These are phyloP conservation scores for Penicillium longicatenatum DNA, from an alignment of 495 filamentous ascomycete genomes.

Conservation along the genomic window DNA sequence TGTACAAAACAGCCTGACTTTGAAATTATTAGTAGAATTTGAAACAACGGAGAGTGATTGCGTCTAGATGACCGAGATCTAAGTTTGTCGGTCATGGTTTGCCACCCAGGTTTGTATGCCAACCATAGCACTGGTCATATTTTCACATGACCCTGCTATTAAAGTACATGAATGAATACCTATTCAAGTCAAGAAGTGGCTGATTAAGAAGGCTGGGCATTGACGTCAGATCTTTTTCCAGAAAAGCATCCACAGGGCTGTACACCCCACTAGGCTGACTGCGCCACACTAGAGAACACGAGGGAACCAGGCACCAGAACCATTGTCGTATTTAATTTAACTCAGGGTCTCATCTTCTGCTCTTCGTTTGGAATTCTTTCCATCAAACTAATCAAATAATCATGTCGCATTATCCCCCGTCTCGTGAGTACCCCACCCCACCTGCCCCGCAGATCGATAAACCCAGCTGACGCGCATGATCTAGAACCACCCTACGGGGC, in stretches of 20 bases:
- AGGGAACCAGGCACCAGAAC: not conserved
- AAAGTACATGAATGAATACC: too few species aligned
- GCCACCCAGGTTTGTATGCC: too few species aligned
- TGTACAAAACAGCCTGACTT: too few species aligned
- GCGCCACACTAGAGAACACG: constrained; percentile 17
- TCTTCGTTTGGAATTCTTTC: not conserved
- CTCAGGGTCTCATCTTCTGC: not conserved
- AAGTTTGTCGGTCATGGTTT: too few species aligned
- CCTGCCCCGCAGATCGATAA: constrained; percentile 4
- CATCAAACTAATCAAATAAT: not conserved
- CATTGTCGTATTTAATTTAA: not conserved
- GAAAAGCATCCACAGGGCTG: constrained; percentile 2
- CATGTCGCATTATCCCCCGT: not conserved
- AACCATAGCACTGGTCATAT: too few species aligned
- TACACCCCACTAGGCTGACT: constrained; percentile 12
- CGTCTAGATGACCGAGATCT: too few species aligned
- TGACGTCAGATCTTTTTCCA: constrained; percentile 2
- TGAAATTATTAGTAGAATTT: too few species aligned
- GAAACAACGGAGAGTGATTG: too few species aligned
- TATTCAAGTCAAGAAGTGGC: not conserved
- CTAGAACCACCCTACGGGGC: constrained; percentile 32
- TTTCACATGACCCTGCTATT: too few species aligned
- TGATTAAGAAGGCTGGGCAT: not conserved
- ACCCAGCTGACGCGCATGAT: not conserved
- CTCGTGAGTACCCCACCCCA: not conserved